Conservation (phyloP, 176 grass and related monocot genomes). For the Bothriochloa decipiens region DNA sequence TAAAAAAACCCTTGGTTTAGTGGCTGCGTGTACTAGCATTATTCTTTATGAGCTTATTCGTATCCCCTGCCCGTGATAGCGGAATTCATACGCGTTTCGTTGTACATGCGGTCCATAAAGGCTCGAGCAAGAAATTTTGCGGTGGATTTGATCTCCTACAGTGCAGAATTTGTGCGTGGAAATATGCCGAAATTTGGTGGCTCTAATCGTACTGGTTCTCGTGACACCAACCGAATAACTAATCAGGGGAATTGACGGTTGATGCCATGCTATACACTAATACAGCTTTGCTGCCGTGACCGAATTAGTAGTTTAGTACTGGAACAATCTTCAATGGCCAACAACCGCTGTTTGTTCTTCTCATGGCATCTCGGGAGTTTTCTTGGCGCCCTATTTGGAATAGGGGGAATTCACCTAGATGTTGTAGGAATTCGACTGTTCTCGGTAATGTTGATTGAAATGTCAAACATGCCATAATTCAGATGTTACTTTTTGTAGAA, state of each 20-base stretch:
- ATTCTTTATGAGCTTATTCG: conserved; percentile 42
- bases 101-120: conserved; percentile 47
- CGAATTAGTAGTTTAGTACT: conserved; percentile 24
- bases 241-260: not conserved
- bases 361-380: not conserved
- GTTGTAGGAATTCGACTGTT: not conserved
- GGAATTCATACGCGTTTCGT: conserved; percentile 47
- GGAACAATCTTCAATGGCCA: conserved; percentile 11
- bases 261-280: not conserved
- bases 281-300: not conserved
- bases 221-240: conserved; percentile 19
- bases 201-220: not conserved
- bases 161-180: not conserved
- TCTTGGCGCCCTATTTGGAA: not conserved
- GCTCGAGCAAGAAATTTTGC: conserved; percentile 1
- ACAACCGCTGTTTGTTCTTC: not conserved
- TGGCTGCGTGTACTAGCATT: conserved; percentile 35
- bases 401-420: not conserved
- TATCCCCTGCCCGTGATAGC: conserved; percentile 36
- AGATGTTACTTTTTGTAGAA: not conserved
- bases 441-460: not conserved
- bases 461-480: not conserved
- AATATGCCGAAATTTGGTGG: conserved; percentile 9
- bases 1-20: conserved; percentile 21
- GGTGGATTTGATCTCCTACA: not conserved